Percentiles rank a stretch among this genome's conserved stretches.
Conservation (phyloP, 176 grass and related monocot species). For the Musa schizocarpa region DNA sequence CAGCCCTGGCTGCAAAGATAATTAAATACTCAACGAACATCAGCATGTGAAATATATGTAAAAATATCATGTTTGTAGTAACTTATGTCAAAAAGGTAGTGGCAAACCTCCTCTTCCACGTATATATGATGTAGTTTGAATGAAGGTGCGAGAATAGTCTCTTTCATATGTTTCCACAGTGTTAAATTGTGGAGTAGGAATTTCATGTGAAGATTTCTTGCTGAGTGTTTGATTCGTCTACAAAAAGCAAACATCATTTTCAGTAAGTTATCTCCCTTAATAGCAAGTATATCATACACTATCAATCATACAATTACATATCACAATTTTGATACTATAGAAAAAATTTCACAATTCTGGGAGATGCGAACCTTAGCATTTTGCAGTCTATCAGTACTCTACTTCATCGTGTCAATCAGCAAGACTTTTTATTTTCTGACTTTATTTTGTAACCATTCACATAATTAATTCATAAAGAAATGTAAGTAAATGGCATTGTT, state of each 20-base stretch:
- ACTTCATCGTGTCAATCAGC: not conserved
- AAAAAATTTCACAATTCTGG: not conserved
- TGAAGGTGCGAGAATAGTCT: slow-evolving; percentile 89
- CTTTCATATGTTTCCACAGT: slow-evolving; percentile 86
- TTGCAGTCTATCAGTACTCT: not conserved
- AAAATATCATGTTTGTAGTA: not conserved
- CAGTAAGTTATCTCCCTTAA: not conserved
- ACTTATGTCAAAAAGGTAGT: not conserved
- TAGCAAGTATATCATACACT: not conserved
- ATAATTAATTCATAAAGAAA: not conserved
- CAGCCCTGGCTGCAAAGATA: slow-evolving; percentile 67
- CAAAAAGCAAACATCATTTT: slow-evolving; percentile 13
- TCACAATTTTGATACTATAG: not conserved
- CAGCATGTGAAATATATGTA: not conserved
- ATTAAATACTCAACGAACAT: slow-evolving; percentile 14
- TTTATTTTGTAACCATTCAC: not conserved
- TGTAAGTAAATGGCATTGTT: no score
- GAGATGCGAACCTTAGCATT: not conserved
- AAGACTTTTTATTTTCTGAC: not conserved
- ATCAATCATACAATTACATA: not conserved
- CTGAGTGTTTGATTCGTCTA: slow-evolving; percentile 46
- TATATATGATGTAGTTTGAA: slow-evolving; percentile 75
- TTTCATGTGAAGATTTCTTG: slow-evolving; percentile 87
- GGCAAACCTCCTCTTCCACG: slow-evolving; percentile 93
- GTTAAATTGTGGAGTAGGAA: slow-evolving; percentile 92